Evolutionary conservation across 2,329 filamentous ascomycete species (phyloP).

Genomic region (Dothideomycetes sp.): DNA sequence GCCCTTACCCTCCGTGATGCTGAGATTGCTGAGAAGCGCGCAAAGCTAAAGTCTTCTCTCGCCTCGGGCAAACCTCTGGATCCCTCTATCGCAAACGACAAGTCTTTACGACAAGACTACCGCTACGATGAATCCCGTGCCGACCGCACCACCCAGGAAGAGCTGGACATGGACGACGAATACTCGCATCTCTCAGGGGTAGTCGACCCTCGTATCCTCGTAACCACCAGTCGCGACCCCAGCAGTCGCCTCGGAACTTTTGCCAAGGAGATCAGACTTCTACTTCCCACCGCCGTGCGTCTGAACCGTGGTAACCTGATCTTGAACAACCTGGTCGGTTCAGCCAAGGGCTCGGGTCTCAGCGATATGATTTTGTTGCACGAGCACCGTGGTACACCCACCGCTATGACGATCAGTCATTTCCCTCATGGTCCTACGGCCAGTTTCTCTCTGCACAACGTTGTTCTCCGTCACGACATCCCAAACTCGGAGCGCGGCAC

Average conservation of each 20-base stretch:
- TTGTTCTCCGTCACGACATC: slow-evolving; percentile 85
- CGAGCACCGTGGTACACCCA: slow-evolving; percentile 87
- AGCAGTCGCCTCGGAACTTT: slow-evolving; percentile 79
- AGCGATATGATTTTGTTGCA: slow-evolving; percentile 81
- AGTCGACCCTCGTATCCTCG: slow-evolving; percentile 77
- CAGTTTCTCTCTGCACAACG: slow-evolving; percentile 84
- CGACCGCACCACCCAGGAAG: slow-evolving; percentile 57
- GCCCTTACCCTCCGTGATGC: slow-evolving; percentile 82
- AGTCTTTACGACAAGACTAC: slow-evolving; percentile 72
- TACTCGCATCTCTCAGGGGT: slow-evolving; percentile 87
- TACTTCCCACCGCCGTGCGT: slow-evolving; percentile 76
- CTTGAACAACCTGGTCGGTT: slow-evolving; percentile 72
- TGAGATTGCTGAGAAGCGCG: slow-evolving; percentile 83
- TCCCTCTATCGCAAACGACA: slow-evolving; percentile 76
- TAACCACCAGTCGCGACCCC: slow-evolving; percentile 84
- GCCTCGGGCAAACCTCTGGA: slow-evolving; percentile 83
- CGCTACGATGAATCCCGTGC: slow-evolving; percentile 82
- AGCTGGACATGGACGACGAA: slow-evolving; percentile 75
- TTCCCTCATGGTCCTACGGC: slow-evolving; percentile 82
- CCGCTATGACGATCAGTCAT: slow-evolving; percentile 77
- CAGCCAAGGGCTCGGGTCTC: slow-evolving; percentile 69
- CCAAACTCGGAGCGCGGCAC: slow-evolving; percentile 79
- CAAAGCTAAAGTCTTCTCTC: slow-evolving; percentile 75
- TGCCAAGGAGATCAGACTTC: slow-evolving; percentile 78
- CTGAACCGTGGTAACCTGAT: slow-evolving; percentile 88